Percentiles rank a stretch among this genome's conserved stretches.
phyloP scores from a whole-genome alignment of 2,329 filamentous ascomycete species.

The Fusarium sp. region DNA sequence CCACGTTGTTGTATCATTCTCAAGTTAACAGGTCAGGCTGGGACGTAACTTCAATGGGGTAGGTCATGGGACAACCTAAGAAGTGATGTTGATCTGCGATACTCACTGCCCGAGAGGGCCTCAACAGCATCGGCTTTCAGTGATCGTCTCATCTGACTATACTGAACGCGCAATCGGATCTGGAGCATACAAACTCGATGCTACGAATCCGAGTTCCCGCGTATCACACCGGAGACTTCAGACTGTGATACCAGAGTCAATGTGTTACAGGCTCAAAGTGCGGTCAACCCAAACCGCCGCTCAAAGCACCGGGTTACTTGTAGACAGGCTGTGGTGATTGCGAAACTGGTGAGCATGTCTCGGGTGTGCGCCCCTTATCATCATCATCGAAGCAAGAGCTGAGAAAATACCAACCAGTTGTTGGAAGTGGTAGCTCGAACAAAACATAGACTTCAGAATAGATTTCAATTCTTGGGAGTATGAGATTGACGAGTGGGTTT shows the following conservation, averaged over 20 bases:
- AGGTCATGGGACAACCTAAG: not conserved
- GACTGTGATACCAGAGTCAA: slow-evolving; percentile 11
- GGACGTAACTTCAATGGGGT: not conserved
- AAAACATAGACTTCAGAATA: not conserved
- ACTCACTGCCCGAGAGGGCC: not conserved
- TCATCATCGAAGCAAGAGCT: not conserved
- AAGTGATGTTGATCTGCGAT: slow-evolving; percentile 11
- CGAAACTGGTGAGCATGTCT: not conserved
- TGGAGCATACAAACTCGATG: not conserved
- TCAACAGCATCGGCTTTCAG: not conserved
- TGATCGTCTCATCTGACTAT: not conserved
- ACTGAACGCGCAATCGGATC: not conserved
- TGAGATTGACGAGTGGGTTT: not conserved
- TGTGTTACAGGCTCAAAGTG: slow-evolving; percentile 1
- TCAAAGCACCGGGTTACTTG: not conserved
- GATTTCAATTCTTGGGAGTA: not conserved
- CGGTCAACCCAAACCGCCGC: not conserved
- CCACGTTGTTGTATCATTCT: not conserved
- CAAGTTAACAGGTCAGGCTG: not conserved
- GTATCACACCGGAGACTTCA: slow-evolving; percentile 18
- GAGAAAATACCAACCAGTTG: not conserved
- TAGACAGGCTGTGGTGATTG: too few species aligned
- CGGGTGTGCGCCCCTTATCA: not conserved
- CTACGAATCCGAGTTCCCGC: not conserved
- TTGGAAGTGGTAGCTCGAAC: not conserved